Evolutionary conservation across 2,329 filamentous ascomycete species (phyloP).

Genomic region (Mollisiaceae sp.): DNA sequence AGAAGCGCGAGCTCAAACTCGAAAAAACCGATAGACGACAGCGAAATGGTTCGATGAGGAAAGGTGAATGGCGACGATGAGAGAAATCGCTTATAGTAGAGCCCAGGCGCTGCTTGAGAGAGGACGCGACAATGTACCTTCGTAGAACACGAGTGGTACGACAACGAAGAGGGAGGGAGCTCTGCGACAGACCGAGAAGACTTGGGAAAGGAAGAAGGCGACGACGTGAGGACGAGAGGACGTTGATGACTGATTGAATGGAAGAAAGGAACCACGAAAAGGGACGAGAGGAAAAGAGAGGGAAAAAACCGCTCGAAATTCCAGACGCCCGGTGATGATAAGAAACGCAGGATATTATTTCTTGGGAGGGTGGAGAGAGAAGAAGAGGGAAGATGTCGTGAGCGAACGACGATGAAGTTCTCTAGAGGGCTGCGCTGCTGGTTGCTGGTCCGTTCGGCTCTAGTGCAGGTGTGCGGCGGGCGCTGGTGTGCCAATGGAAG

Average conservation of each 20-base stretch:
- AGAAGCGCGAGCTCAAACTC: slow-evolving; percentile 38
- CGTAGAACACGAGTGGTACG: slow-evolving; percentile 30
- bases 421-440: not conserved
- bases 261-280: slow-evolving; percentile 39
- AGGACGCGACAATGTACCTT: slow-evolving; percentile 36
- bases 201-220: slow-evolving; percentile 38
- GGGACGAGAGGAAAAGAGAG: slow-evolving; percentile 41
- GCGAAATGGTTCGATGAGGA: slow-evolving; percentile 39
- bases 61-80: slow-evolving; percentile 35
- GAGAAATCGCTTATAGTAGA: slow-evolving; percentile 35
- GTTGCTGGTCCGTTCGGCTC: not conserved
- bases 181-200: slow-evolving; percentile 35
- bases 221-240: slow-evolving; percentile 37
- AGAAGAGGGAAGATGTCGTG: slow-evolving; percentile 13
- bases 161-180: slow-evolving; percentile 31
- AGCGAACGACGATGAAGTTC: not conserved
- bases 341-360: slow-evolving; percentile 30
- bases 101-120: slow-evolving; percentile 34
- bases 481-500: not conserved
- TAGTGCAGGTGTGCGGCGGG: not conserved
- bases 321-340: slow-evolving; percentile 40
- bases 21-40: slow-evolving; percentile 35
- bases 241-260: slow-evolving; percentile 30
- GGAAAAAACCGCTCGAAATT: slow-evolving; percentile 42
- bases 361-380: slow-evolving; percentile 12